Conservation (phyloP, 1,284 basidiomycete species). For the Trichosporon sp. region DNA sequence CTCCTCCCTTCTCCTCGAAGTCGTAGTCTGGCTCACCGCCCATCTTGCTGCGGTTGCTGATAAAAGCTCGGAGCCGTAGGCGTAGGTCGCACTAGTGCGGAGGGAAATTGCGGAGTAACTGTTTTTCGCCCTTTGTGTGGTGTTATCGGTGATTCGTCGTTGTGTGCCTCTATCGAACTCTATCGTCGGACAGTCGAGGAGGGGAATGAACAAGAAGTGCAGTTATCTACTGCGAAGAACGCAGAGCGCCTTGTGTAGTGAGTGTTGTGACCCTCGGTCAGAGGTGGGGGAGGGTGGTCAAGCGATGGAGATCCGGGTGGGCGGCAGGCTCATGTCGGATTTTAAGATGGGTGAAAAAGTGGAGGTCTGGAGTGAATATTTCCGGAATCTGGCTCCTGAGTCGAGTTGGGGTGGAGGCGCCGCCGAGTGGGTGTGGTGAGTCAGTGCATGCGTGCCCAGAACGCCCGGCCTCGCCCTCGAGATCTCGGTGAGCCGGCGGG, state of each 20-base stretch:
- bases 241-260: background rate
- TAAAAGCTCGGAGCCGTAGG: background rate
- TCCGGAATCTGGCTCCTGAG: background rate
- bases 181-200: background rate
- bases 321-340: background rate
- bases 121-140: background rate
- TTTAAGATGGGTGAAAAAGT: slow-evolving; percentile 1
- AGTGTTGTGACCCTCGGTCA: background rate
- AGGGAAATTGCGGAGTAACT: background rate
- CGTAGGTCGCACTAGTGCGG: background rate
- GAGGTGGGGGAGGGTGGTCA: background rate
- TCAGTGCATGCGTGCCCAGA: background rate
- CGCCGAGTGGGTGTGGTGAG: background rate
- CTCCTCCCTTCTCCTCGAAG: background rate
- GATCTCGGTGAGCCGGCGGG: background rate
- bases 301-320: background rate
- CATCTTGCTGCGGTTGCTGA: background rate
- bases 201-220: background rate
- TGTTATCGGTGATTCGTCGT: background rate
- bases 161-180: too few species aligned
- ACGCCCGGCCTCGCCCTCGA: background rate
- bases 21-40: background rate
- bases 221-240: background rate
- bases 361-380: background rate
- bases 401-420: background rate